These are phyloP conservation scores for Diddensiella caesifluorescens DNA, from an alignment of 805 yeast genomes.

Conservation along the genomic window DNA sequence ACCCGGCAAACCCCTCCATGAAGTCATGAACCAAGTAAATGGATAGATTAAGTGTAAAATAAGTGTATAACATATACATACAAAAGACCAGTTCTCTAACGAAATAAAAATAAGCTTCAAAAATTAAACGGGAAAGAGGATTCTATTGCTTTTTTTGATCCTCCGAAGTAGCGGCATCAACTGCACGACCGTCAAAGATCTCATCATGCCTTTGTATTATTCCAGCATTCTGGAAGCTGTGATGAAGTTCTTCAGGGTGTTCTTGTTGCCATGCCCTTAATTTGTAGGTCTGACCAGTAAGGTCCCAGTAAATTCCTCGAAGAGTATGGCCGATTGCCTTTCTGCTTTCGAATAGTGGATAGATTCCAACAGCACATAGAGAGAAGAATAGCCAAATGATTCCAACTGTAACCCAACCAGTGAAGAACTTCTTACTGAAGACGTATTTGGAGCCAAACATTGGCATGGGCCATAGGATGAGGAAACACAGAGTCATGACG, in stretches of 20 bases:
- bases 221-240: slow-evolving; percentile 1
- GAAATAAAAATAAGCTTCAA: too few species aligned
- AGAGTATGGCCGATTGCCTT: slow-evolving; percentile 55
- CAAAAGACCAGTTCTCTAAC: too few species aligned
- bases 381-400: slow-evolving; percentile 69
- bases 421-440: slow-evolving; percentile 70
- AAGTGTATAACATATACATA: too few species aligned
- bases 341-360: slow-evolving; percentile 73
- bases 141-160: too few species aligned
- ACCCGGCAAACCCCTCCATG: too few species aligned
- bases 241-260: slow-evolving; percentile 68
- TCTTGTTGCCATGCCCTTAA: slow-evolving; percentile 67
- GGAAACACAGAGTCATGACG: slow-evolving; percentile 54
- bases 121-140: too few species aligned
- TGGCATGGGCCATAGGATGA: slow-evolving; percentile 90
- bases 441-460: slow-evolving; percentile 79
- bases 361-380: slow-evolving; percentile 51
- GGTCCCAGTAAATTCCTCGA: slow-evolving; percentile 84
- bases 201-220: slow-evolving; percentile 3
- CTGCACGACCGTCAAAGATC: background rate
- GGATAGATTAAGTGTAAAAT: too few species aligned
- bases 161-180: too few species aligned
- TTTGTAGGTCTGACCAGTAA: slow-evolving; percentile 68
- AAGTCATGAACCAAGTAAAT: too few species aligned
- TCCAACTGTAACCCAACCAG: slow-evolving; percentile 84